These are phyloP conservation scores for Raffaelea albimanens DNA, from an alignment of 2,329 filamentous ascomycete genomes.

Conservation along the genomic window DNA sequence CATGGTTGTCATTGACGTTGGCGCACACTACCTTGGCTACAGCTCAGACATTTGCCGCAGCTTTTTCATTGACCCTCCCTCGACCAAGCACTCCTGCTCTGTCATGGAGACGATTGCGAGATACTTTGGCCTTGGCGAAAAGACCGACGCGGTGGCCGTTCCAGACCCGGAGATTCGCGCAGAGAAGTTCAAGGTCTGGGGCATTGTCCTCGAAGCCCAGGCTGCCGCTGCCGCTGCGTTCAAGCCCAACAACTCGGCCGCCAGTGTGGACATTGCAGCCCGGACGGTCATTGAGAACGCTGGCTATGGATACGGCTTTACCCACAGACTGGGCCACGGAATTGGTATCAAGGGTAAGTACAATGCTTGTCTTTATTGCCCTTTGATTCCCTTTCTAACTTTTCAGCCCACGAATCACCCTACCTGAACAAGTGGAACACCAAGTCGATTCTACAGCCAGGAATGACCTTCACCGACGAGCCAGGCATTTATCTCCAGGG, in stretches of 20 bases:
- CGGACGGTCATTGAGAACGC: slow-evolving; percentile 45
- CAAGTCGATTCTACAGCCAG: slow-evolving; percentile 33
- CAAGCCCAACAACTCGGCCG: slow-evolving; percentile 41
- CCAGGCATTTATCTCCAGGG: slow-evolving; percentile 52
- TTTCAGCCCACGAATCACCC: slow-evolving; percentile 48
- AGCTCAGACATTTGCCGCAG: slow-evolving; percentile 55
- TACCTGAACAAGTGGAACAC: slow-evolving; percentile 56
- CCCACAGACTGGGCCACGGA: slow-evolving; percentile 53
- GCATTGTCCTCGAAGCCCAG: slow-evolving; percentile 53
- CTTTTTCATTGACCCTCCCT: slow-evolving; percentile 39
- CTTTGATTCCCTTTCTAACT: neutral
- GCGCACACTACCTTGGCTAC: slow-evolving; percentile 52
- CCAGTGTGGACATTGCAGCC: slow-evolving; percentile 52
- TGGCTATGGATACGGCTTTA: slow-evolving; percentile 50
- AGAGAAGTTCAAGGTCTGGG: slow-evolving; percentile 50
- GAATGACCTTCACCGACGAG: slow-evolving; percentile 56
- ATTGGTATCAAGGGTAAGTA: slow-evolving; percentile 50
- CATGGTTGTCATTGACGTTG: slow-evolving; percentile 55
- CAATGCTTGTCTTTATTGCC: neutral
- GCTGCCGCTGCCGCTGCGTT: slow-evolving; percentile 42
- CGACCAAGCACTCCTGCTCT: neutral
- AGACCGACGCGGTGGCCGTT: neutral
- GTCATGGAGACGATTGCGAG: neutral
- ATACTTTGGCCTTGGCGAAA: neutral
- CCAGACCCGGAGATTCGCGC: slow-evolving; percentile 16